A percentile compares a stretch with the other conserved stretches of the same genome.
Evolutionary conservation across 1,284 basidiomycete genomes (phyloP).

Genomic region (Cutaneotrichosporon sp.): DNA sequence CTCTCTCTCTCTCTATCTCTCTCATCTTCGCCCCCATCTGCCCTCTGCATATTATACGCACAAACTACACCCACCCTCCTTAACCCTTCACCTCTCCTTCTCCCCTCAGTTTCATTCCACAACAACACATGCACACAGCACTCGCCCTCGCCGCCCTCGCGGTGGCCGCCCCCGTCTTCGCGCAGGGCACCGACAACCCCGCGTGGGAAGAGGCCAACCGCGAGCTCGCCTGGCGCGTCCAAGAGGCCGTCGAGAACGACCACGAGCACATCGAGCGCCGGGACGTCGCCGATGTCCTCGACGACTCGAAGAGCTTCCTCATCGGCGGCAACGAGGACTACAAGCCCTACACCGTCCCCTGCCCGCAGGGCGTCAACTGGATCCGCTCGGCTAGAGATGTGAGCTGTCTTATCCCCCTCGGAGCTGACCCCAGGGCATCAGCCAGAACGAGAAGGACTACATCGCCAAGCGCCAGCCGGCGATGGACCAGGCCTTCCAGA

Average conservation of each 20-base stretch:
- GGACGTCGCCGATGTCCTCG: background rate
- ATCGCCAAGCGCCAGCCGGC: constrained; percentile 29
- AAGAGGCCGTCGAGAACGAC: constrained; percentile 4
- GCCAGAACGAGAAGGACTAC: constrained; percentile 39
- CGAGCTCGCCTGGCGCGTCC: constrained; percentile 3
- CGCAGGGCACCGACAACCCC: background rate
- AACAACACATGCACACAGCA: constrained; percentile 4
- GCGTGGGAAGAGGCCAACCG: constrained; percentile 4
- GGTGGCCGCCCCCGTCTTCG: background rate
- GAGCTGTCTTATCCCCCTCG: constrained; percentile 19
- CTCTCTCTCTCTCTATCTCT: too few species aligned
- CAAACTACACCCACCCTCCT: background rate
- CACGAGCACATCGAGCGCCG: background rate
- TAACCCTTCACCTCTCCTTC: too few species aligned
- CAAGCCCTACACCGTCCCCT: constrained; percentile 46
- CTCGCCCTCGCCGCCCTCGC: constrained; percentile 9
- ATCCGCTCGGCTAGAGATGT: constrained; percentile 43
- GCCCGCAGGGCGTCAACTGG: constrained; percentile 43
- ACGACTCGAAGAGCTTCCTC: constrained; percentile 6
- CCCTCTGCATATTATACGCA: too few species aligned
- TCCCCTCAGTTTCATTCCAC: too few species aligned
- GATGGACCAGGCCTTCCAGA: constrained; percentile 35
- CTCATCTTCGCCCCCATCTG: too few species aligned
- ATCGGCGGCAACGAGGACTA: constrained; percentile 30
- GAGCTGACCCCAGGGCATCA: constrained; percentile 30